Evolutionary conservation across 2,329 filamentous ascomycete species (phyloP), one percentile per base, ranked within the genome.

Genomic region (Trichoderma atroviride): DNA sequence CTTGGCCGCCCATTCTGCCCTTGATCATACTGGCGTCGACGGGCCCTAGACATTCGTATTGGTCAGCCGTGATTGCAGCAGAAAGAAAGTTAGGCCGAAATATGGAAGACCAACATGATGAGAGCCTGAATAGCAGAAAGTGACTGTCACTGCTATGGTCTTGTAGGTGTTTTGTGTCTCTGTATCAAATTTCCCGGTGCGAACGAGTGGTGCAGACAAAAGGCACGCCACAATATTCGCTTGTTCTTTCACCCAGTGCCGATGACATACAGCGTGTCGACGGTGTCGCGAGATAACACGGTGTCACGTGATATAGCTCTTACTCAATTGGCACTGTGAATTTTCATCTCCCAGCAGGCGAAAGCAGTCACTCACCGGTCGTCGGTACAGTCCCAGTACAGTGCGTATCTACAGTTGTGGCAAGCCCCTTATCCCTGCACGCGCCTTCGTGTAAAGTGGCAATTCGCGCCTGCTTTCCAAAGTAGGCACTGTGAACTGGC

Each of bases 401-500:
- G 57, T 75, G 69, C 74, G 68, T 55, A 67, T 22, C 70, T 73
- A 14, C 64, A n/a, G 19, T 4, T 50, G 1, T 14, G 31, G 60
- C 67, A 22, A 13, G 11, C 33, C 61, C 52, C 70, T 69, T 40
- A 60, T 62, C 27, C 47, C 35, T 9, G 67, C 77, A 79, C 75
- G 77, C 78, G 77, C 75, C 70, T 76, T 75, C 79, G 77, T 75
- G 78, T 78, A 74, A 75, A 73, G 73, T 72, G 74, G 67, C 67
- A 76, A 73, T 74, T 74, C 75, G 73, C 66, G 64, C 50, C 69
- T 66, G 71, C 74, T 69, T 71, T 33, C 64, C 31, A n/a, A 35
- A 35, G 70, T 71, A 61, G 73, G 75, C 75, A 76, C 72, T 76
- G 78, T 80, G 78, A 74, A 74, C 73, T 72, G 71, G 76, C 69